Percentiles rank a stretch among this genome's conserved stretches.
Conservation (phyloP, 495 filamentous ascomycete genomes). For the Penicillium goetzii region DNA sequence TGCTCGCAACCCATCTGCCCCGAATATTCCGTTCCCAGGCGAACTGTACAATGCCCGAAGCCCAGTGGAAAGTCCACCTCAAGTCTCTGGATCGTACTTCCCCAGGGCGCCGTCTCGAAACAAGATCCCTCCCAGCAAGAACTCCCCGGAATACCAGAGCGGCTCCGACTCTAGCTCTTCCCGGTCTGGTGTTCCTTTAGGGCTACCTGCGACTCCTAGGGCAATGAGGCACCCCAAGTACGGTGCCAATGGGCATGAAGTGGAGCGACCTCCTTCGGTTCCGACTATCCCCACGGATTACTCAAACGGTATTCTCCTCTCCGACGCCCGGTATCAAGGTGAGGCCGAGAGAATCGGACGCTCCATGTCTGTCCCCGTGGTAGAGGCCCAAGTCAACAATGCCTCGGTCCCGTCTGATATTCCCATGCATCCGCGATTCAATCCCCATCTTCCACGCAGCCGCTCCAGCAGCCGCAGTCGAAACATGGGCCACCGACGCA, state of each 20-base stretch:
- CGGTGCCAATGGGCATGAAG: constrained; percentile 53
- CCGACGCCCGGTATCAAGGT: constrained; percentile 67
- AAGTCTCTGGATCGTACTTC: constrained; percentile 45
- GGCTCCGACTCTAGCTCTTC: constrained; percentile 49
- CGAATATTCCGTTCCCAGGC: constrained; percentile 79
- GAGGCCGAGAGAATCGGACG: constrained; percentile 60
- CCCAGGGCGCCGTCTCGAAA: constrained; percentile 45
- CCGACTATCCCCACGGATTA: constrained; percentile 64
- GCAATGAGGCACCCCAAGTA: constrained; percentile 83
- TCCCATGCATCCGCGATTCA: constrained; percentile 61
- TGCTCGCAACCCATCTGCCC: constrained; percentile 75
- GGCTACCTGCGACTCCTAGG: constrained; percentile 80
- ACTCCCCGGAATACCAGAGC: constrained; percentile 50
- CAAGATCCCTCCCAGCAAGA: constrained; percentile 44
- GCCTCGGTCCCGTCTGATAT: constrained; percentile 49
- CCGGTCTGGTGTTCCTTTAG: constrained; percentile 53
- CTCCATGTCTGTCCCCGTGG: constrained; percentile 75
- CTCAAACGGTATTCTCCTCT: constrained; percentile 48
- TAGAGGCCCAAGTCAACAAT: constrained; percentile 53
- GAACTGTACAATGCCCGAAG: constrained; percentile 49
- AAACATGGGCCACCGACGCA: constrained; percentile 45
- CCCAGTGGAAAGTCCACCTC: constrained; percentile 37
- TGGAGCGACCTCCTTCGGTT: constrained; percentile 62
- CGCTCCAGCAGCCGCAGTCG: constrained; percentile 48
- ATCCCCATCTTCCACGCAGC: constrained; percentile 55